phyloP scores from a whole-genome alignment of 2,329 filamentous ascomycete genomes.

The Colletotrichum lentis region DNA sequence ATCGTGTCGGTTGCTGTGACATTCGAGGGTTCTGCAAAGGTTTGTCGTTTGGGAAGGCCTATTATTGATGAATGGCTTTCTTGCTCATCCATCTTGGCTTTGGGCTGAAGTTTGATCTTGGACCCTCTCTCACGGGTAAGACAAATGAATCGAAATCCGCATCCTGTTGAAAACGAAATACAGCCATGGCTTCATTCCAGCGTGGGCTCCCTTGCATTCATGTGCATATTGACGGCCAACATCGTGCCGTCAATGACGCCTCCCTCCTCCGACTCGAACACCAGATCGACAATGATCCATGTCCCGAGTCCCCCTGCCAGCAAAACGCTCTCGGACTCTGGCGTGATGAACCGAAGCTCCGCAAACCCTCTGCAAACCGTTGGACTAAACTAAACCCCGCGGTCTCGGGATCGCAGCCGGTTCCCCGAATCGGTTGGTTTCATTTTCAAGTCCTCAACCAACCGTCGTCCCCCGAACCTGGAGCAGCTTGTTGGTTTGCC shows the following conservation, averaged over 20 bases:
- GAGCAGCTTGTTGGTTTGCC: not conserved
- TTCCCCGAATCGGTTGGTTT: not conserved
- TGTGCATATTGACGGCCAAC: not conserved
- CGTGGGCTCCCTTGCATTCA: no score
- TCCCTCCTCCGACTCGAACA: not conserved
- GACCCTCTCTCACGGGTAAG: no score
- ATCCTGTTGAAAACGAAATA: no score
- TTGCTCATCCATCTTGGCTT: no score
- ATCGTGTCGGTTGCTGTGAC: no score
- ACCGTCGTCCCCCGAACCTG: not conserved
- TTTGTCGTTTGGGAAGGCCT: no score
- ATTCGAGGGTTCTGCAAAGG: no score
- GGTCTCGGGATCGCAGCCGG: not conserved
- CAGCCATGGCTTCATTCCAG: no score
- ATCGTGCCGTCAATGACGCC: not conserved
- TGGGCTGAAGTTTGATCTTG: no score
- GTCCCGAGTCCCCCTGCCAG: conserved; percentile 17
- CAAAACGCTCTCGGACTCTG: conserved; percentile 17
- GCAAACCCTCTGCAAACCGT: not conserved
- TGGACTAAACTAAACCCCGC: not conserved
- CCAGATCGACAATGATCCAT: conserved; percentile 6
- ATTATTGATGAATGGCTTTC: no score
- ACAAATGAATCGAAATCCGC: no score
- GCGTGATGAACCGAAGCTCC: not conserved
- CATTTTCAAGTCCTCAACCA: not conserved